Base-by-base conservation (phyloP, 129 eudicot species). In the Flaveria bidentis region DNA sequence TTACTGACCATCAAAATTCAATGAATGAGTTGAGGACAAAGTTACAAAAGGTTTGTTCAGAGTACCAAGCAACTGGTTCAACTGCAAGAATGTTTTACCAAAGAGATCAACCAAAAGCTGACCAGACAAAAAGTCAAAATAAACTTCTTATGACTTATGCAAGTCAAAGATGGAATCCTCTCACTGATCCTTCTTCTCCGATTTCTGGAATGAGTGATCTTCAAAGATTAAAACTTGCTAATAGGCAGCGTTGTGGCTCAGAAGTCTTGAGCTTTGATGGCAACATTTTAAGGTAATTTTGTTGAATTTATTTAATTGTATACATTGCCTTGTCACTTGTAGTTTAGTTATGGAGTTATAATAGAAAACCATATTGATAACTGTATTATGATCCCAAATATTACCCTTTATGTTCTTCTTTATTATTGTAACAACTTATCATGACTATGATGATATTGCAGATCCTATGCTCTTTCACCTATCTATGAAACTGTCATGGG, bases 231-330 rank as follows among this genome's bases (percentile, higher is more conserved):
- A 91, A 85, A 79, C 93, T 91, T 73, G 89, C 91, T 49, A 86
- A 83, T 73, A 79, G 99, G 73, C 90, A 95, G 75, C 99, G 96
- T 17, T 87, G 86, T 36, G 76, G 87, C 68, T 86, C 97, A 20
- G 97, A 95, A 87, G 90, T 95, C 68, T 71, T 95, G 85, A 91
- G 99, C 84, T 95, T 95, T 78, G 99, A 95, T 83, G 99, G 99
- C n/a, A 89, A 72, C 81, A 89, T 89, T 23, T 74, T 95, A 75
- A 89, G 99, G 99, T 95, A 52, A 15, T 28, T 4, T 0, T 51
- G 86, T 76, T 44, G 10, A 68, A 45, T 47, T 72, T n/a, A 17
- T 76, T 18, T 71, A 60, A 16, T 5, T 17, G 17, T 53, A 20
- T 56, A 20, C 8, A 53, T 53, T 1, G 62, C 62, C 0, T 56